Evolutionary conservation across 2,329 filamentous ascomycete genomes (phyloP).

Genomic region (Sporothrix dimorphospora): DNA sequence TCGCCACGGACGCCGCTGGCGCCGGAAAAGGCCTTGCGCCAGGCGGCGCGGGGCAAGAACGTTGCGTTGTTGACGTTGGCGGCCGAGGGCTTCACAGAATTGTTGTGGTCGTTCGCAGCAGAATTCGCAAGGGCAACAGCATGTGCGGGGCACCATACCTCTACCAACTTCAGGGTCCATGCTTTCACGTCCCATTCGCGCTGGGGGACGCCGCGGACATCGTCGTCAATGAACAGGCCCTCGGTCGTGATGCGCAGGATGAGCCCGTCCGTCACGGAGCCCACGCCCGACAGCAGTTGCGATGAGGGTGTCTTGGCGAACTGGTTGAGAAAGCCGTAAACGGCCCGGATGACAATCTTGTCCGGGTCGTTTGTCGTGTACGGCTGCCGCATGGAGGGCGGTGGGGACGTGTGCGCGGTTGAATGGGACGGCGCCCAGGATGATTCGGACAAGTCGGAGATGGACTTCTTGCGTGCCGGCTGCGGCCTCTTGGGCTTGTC

Average conservation of each 20-base stretch:
- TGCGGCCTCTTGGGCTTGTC: slow-evolving; percentile 64
- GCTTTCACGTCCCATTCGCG: slow-evolving; percentile 98
- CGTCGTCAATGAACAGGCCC: slow-evolving; percentile 96
- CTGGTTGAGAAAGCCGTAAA: slow-evolving; percentile 89
- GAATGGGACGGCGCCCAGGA: slow-evolving; percentile 86
- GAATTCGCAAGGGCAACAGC: slow-evolving; percentile 53
- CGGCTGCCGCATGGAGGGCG: slow-evolving; percentile 73
- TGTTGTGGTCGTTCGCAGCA: slow-evolving; percentile 42
- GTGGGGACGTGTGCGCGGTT: slow-evolving; percentile 81
- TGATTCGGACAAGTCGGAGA: slow-evolving; percentile 76
- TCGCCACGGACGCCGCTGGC: slow-evolving; percentile 52
- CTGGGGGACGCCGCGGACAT: slow-evolving; percentile 86
- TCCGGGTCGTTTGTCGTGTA: slow-evolving; percentile 90
- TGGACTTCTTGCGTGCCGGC: slow-evolving; percentile 60
- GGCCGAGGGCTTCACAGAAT: slow-evolving; percentile 43
- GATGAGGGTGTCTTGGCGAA: slow-evolving; percentile 89
- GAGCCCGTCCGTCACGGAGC: slow-evolving; percentile 85
- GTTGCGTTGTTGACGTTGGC: slow-evolving; percentile 48
- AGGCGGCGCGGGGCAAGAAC: slow-evolving; percentile 52
- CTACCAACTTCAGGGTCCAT: slow-evolving; percentile 92
- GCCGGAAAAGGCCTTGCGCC: slow-evolving; percentile 46
- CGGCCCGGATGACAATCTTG: slow-evolving; percentile 93
- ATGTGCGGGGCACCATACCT: slow-evolving; percentile 79
- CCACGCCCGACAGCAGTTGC: slow-evolving; percentile 82
- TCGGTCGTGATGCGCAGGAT: slow-evolving; percentile 91